phyloP scores from a whole-genome alignment of 371 early-diverging fungal genomes.

The Saksenaea vasiformis region DNA sequence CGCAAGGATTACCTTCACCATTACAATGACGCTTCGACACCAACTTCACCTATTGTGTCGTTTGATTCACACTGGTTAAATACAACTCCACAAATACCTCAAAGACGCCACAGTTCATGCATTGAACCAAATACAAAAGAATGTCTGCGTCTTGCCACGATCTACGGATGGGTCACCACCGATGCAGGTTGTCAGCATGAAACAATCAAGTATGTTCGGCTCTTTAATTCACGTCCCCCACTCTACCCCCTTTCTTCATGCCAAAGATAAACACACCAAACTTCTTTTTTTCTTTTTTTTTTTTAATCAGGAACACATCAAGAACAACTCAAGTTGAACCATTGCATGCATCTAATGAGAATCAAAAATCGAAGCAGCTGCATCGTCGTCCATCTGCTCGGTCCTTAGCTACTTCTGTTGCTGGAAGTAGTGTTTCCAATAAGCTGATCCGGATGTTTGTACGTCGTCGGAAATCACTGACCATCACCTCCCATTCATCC shows the following conservation, averaged over 20 bases:
- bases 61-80: not conserved
- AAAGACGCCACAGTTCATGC: constrained; percentile 52
- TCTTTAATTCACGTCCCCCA: not conserved
- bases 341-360: constrained; percentile 5
- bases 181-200: constrained; percentile 11
- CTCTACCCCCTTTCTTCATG: not conserved
- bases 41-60: constrained; percentile 23
- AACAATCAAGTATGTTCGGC: constrained; percentile 6
- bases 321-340: not conserved
- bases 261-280: constrained; percentile 1
- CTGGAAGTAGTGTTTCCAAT: constrained; percentile 17
- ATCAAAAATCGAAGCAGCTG: constrained; percentile 8
- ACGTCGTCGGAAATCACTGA: constrained; percentile 27
- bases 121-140: constrained; percentile 45
- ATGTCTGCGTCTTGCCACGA: constrained; percentile 50
- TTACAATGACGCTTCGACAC: constrained; percentile 12
- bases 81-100: constrained; percentile 15
- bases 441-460: constrained; percentile 34
- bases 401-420: not conserved
- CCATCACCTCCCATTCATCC: constrained; percentile 5
- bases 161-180: constrained; percentile 59
- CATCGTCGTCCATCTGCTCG: not conserved
- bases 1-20: constrained; percentile 7
- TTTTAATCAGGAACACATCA: constrained; percentile 1
- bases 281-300: not conserved